phyloP scores from a whole-genome alignment of 2,329 filamentous ascomycete genomes.

The Fusarium incarnatum region DNA sequence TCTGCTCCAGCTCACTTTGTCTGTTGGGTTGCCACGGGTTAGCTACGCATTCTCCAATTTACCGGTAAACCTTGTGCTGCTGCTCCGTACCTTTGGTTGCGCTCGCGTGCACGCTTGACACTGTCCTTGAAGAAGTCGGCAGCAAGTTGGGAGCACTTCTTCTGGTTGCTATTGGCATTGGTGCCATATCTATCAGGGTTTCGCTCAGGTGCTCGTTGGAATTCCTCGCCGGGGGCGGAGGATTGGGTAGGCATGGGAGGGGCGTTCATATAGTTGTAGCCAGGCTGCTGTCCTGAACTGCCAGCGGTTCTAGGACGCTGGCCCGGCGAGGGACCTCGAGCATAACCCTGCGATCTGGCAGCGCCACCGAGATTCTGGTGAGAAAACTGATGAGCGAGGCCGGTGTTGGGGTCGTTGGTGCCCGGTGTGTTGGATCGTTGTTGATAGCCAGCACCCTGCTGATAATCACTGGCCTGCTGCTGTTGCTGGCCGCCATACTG shows the following conservation, averaged over 20 bases:
- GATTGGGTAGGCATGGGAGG: slow-evolving; percentile 73
- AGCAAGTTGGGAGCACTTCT: slow-evolving; percentile 76
- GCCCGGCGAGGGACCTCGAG: slow-evolving; percentile 74
- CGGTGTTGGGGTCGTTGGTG: slow-evolving; percentile 86
- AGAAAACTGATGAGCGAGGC: slow-evolving; percentile 94
- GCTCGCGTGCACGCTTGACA: slow-evolving; percentile 92
- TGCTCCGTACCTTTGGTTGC: slow-evolving; percentile 83
- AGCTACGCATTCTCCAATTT: slow-evolving; percentile 11
- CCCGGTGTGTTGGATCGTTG: slow-evolving; percentile 68
- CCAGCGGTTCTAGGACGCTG: slow-evolving; percentile 89
- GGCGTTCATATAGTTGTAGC: slow-evolving; percentile 73
- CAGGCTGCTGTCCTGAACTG: slow-evolving; percentile 69
- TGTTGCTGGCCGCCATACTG: slow-evolving; percentile 53
- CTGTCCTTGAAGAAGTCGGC: slow-evolving; percentile 98
- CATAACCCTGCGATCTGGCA: slow-evolving; percentile 76
- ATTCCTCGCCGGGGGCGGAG: slow-evolving; percentile 74
- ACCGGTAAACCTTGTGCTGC: neutral
- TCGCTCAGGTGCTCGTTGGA: slow-evolving; percentile 82
- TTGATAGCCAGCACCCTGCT: slow-evolving; percentile 62
- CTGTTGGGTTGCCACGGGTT: slow-evolving; percentile 59
- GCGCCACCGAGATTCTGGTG: slow-evolving; percentile 90
- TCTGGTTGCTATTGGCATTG: slow-evolving; percentile 75
- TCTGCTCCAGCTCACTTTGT: slow-evolving; percentile 90
- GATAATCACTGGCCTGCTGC: slow-evolving; percentile 60
- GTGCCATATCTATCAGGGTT: slow-evolving; percentile 83